These are phyloP conservation scores for Ormosia semicastrata DNA, from an alignment of 306 rosid genomes.

Conservation along the genomic window DNA sequence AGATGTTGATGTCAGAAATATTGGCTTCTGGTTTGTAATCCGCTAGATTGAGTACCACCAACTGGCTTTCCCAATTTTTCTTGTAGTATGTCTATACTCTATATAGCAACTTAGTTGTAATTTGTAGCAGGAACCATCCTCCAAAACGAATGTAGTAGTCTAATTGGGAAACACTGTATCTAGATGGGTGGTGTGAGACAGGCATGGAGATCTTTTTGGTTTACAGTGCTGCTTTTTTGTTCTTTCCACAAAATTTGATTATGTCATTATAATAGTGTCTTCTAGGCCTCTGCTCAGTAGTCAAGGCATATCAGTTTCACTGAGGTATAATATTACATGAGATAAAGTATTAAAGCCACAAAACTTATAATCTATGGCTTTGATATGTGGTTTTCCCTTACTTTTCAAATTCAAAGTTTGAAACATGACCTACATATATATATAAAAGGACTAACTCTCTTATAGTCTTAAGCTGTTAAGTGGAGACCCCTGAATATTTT, in stretches of 20 bases:
- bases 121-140: not conserved
- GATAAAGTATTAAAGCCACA: not conserved
- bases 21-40: conserved; percentile 12
- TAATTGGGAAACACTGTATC: not conserved
- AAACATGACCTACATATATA: not conserved
- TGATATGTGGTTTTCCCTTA: not conserved
- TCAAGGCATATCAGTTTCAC: not conserved
- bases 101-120: not conserved
- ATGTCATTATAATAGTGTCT: conserved; percentile 11
- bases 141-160: not conserved
- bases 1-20: conserved; percentile 5
- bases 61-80: not conserved
- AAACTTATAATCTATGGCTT: conserved; percentile 4
- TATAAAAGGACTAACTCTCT: not conserved
- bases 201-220: not conserved
- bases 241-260: not conserved
- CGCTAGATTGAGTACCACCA: not conserved
- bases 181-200: not conserved
- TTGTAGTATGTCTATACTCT: not conserved
- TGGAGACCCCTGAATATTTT: not conserved
- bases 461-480: not conserved
- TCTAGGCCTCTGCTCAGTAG: not conserved
- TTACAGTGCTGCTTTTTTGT: not conserved
- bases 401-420: not conserved
- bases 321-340: not conserved